phyloP scores from a whole-genome alignment of 306 rosid genomes.

The Styphnolobium japonicum region DNA sequence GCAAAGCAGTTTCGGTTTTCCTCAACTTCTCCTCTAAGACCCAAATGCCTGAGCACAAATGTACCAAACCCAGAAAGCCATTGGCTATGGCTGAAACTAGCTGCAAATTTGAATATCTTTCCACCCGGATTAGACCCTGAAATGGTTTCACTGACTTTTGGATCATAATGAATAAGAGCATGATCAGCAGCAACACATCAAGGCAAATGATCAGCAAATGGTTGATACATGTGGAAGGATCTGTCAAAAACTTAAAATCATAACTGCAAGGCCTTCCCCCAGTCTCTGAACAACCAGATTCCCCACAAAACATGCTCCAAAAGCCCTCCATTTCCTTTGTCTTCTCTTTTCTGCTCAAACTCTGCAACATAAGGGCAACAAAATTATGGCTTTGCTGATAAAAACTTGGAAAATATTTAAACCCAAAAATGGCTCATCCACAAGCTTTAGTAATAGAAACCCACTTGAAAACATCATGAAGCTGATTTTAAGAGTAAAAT shows the following conservation, averaged over 20 bases:
- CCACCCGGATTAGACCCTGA: constrained; percentile 12
- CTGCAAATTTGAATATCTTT: constrained; percentile 29
- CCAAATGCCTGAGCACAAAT: constrained; percentile 47
- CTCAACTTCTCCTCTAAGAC: constrained; percentile 47
- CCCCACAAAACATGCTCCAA: constrained; percentile 53
- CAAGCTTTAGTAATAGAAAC: background rate
- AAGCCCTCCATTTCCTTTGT: constrained; percentile 39
- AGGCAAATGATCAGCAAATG: constrained; percentile 43
- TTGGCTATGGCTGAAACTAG: constrained; percentile 43
- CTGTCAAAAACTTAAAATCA: constrained; percentile 17
- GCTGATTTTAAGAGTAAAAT: background rate
- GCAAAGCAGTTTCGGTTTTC: constrained; percentile 34
- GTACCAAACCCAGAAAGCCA: constrained; percentile 43
- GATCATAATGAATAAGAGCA: constrained; percentile 39
- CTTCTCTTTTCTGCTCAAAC: background rate
- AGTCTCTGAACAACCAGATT: constrained; percentile 29
- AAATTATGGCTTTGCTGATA: background rate
- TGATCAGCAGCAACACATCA: constrained; percentile 37
- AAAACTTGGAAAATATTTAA: background rate
- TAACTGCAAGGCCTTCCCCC: constrained; percentile 27
- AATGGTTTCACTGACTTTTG: constrained; percentile 25
- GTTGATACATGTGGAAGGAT: constrained; percentile 49
- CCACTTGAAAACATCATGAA: background rate
- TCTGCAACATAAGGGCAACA: constrained; percentile 7
- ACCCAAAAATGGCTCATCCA: background rate